Base-by-base conservation (phyloP, 768 basidiomycete genomes). In the Auricularia sp. region DNA sequence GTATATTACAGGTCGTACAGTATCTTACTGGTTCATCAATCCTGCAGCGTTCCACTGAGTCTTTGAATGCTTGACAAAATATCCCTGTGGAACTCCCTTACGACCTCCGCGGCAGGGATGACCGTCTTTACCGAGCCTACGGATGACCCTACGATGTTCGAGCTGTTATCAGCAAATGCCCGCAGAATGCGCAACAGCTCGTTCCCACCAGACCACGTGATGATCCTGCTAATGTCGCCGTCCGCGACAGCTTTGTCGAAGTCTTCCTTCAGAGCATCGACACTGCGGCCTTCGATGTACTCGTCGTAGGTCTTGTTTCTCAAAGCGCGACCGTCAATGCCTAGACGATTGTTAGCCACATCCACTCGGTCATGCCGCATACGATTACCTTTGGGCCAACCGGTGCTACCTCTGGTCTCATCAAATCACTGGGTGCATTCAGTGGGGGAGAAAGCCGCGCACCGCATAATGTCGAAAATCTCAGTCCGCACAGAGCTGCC, bases 311-410 rank as follows among this genome's bases (percentile, higher is more conserved):
- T 85, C 67, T 72, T 77, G 81, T 78, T 88, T 67, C 74, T 72
- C 51, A 89, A 70, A 7, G 77, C 85, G 63, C 88, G 78, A 56
- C 87, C 88, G 70, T 89, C 85, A 3, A 88, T 73, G 18, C 83
- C 56, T 59, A 29, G 29, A 29, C 29, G 2, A 29, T 29, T 29
- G 29, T 29, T 29, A 29, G 29, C 29, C 29, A 29, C 29, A 29
- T 29, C 29, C 29, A 29, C 29, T 29, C 29, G 29, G 29, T 29
- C 29, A 29, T 29, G 29, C 69, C 4, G 54, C 62, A 16, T 42
- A 29, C 21, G 62, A 11, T 13, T 21, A 59, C 56, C 84, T 42
- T 69, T 62, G 3, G 86, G 86, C 86, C 86, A 88, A 24, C 79
- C 82, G 44, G 84, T 62, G 4, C 82, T 84, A 54, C 77, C 79